Evolutionary conservation across 192 early-diverging fungal genomes (phyloP).

Genomic region (Gaertneriomyces sp.): DNA sequence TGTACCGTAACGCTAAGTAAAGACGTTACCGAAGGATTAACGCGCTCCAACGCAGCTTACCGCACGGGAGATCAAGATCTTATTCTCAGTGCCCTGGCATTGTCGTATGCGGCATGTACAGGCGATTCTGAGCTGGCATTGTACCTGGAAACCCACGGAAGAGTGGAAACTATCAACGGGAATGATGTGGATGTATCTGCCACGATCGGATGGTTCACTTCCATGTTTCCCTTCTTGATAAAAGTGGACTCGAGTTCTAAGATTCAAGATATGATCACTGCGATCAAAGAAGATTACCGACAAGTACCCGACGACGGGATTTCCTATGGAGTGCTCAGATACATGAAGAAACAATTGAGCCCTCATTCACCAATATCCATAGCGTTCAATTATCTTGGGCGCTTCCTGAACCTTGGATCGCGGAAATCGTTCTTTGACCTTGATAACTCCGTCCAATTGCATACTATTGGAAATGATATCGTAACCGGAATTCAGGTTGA

Average conservation of each 20-base stretch:
- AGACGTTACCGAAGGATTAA: too few species aligned
- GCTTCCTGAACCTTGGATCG: neutral
- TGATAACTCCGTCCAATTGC: neutral
- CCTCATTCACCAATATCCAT: neutral
- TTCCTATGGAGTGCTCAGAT: neutral
- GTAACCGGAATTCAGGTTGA: neutral
- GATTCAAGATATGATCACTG: neutral
- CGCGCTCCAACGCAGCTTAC: slow-evolving; percentile 3
- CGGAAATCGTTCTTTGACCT: neutral
- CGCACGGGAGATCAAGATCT: slow-evolving; percentile 9
- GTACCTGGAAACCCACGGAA: slow-evolving; percentile 26
- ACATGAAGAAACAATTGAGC: neutral
- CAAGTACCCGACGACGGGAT: neutral
- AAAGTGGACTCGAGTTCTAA: neutral
- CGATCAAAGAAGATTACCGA: neutral
- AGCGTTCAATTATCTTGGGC: neutral
- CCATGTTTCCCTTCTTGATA: slow-evolving; percentile 13
- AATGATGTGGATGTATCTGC: slow-evolving; percentile 1
- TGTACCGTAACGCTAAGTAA: too few species aligned
- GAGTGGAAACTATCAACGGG: neutral
- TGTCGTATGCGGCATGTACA: slow-evolving; percentile 4
- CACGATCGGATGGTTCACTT: slow-evolving; percentile 35
- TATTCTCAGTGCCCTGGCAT: slow-evolving; percentile 13
- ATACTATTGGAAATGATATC: neutral
- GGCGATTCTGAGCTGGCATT: slow-evolving; percentile 3